phyloP scores from a whole-genome alignment of 2,329 filamentous ascomycete genomes.

The Parastagonospora nodorum region DNA sequence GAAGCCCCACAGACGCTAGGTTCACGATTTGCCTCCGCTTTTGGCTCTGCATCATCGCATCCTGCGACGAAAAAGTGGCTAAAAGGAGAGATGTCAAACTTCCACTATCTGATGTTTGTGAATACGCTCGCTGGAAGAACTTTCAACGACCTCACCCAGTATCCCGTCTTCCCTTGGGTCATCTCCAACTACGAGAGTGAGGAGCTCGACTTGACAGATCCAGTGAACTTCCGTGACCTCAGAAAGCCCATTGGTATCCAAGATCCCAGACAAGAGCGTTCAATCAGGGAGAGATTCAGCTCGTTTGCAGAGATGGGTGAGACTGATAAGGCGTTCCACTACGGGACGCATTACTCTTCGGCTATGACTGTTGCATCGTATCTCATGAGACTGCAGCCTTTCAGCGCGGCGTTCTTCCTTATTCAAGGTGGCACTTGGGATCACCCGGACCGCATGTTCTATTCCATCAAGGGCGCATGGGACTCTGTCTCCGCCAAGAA shows the following conservation, averaged over 20 bases:
- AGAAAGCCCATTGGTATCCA: conserved; percentile 98
- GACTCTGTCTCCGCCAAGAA: conserved; percentile 85
- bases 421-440: conserved; percentile 97
- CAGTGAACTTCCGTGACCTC: conserved; percentile 84
- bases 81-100: conserved; percentile 94
- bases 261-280: conserved; percentile 72
- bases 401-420: conserved; percentile 92
- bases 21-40: conserved; percentile 89
- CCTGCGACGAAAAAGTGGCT: conserved; percentile 89
- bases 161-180: conserved; percentile 97
- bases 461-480: conserved; percentile 91
- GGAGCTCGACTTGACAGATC: conserved; percentile 84
- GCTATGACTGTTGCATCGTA: conserved; percentile 99
- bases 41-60: conserved; percentile 80
- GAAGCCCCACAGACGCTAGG: conserved; percentile 72
- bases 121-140: conserved; percentile 97
- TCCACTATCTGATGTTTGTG: conserved; percentile 97
- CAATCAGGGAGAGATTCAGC: conserved; percentile 83
- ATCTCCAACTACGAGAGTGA: conserved; percentile 94
- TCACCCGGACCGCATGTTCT: conserved; percentile 93
- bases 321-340: conserved; percentile 80
- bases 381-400: conserved; percentile 90
- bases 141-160: conserved; percentile 97
- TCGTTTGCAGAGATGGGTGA: conserved; percentile 92
- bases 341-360: conserved; percentile 97